phyloP scores from a whole-genome alignment of 2,329 filamentous ascomycete genomes.

The Cadophora malorum region DNA sequence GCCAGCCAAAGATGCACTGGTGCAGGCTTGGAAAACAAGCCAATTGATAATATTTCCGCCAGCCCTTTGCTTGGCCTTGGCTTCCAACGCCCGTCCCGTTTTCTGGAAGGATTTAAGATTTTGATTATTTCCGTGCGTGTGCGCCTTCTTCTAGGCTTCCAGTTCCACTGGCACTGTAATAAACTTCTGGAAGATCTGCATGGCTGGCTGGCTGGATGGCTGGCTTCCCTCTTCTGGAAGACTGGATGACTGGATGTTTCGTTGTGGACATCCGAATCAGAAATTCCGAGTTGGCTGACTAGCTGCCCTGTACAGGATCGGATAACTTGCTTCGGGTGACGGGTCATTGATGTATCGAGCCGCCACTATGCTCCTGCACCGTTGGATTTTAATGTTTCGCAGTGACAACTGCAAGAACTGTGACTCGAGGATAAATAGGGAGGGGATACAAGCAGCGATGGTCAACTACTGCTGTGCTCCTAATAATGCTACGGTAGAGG shows the following conservation, averaged over 20 bases:
- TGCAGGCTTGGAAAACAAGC: not conserved
- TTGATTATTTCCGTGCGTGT: not conserved
- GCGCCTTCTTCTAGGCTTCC: too few species aligned
- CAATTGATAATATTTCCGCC: slow-evolving; percentile 13
- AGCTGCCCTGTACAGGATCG: not conserved
- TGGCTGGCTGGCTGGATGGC: not conserved
- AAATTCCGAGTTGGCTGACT: not conserved
- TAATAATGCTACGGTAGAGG: too few species aligned
- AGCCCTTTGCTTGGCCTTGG: not conserved
- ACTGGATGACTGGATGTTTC: not conserved
- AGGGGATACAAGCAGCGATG: not conserved
- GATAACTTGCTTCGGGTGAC: not conserved
- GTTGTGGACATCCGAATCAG: not conserved
- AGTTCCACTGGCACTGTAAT: too few species aligned
- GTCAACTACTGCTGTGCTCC: too few species aligned
- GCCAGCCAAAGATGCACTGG: not conserved
- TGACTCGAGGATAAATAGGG: not conserved
- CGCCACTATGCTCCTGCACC: not conserved
- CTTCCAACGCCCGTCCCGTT: not conserved
- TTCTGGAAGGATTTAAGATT: slow-evolving; percentile 6
- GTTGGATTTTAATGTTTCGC: not conserved
- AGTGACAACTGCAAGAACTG: not conserved
- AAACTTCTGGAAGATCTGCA: too few species aligned
- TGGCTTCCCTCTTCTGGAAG: not conserved
- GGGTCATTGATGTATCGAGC: slow-evolving; percentile 17